These are phyloP conservation scores for Fusarium concolor DNA, from an alignment of 2,329 filamentous ascomycete genomes.

Conservation along the genomic window DNA sequence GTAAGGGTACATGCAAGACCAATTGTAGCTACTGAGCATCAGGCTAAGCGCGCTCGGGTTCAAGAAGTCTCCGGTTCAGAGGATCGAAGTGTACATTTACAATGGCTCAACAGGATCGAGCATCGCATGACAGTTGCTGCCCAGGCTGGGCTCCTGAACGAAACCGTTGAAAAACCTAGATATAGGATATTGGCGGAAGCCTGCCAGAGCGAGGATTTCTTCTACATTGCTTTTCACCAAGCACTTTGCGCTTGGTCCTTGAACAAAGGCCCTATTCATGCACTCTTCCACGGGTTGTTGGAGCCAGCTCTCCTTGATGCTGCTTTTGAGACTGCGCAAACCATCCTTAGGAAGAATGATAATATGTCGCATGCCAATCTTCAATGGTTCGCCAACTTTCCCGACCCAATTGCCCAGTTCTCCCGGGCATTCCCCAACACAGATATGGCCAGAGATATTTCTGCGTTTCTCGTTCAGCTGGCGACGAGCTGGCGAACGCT, in stretches of 20 bases:
- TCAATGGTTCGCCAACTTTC: conserved; percentile 49
- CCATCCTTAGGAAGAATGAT: conserved; percentile 41
- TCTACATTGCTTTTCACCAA: conserved; percentile 75
- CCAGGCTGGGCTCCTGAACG: conserved; percentile 35
- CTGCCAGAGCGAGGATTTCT: conserved; percentile 65
- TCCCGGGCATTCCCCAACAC: conserved; percentile 7
- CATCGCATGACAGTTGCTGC: conserved; percentile 40
- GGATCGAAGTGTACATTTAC: conserved; percentile 1
- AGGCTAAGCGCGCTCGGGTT: conserved; percentile 30
- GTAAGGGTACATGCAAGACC: conserved; percentile 6
- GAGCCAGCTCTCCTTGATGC: conserved; percentile 28
- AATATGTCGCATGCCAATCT: conserved; percentile 40
- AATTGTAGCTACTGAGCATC: conserved; percentile 1
- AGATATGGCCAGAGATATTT: conserved; percentile 22
- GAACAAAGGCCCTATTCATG: conserved; percentile 51
- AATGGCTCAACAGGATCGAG: conserved; percentile 27
- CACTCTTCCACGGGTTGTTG: conserved; percentile 26
- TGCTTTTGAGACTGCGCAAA: conserved; percentile 37
- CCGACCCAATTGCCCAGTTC: conserved; percentile 28
- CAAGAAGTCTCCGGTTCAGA: neutral
- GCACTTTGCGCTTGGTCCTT: conserved; percentile 69
- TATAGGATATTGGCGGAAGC: conserved; percentile 68
- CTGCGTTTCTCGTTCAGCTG: conserved; percentile 43
- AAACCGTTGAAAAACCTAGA: conserved; percentile 59
- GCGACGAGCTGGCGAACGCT: conserved; percentile 38